Evolutionary conservation across 2,329 filamentous ascomycete genomes (phyloP), one percentile per base, ranked within the genome.

Genomic region (Clarireedia hainanense): DNA sequence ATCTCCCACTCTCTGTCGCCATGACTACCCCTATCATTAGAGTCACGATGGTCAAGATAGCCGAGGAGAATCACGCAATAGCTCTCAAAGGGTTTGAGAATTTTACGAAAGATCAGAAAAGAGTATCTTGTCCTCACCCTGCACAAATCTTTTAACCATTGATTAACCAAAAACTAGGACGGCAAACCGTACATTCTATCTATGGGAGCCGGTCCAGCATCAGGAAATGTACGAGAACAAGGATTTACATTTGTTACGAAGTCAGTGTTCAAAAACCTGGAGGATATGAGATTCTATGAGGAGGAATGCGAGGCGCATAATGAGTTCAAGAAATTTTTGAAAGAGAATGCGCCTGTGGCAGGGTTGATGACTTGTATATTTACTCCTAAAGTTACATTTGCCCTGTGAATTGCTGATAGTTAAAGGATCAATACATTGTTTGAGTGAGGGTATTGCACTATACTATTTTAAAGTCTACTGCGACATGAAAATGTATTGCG

Each of bases 251-350:
- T 84, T 51, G 71, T 75, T 15, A 74, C 76, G 1, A 74, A 76
- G 59, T 79, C 75, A 4, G 74, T 74, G 1, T 83, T 84, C 62
- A 73, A 73, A 23, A 77, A 72, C n/a, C 61, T 76, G 47, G 77
- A 78, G 23, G 80, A 83, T 62, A 79, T 83, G 76, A 70, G 78
- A 46, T 83, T 75, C 66, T 84, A 82, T 64, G 80, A 83, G 64
- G 72, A 68, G 5, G 71, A 78, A 57, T 81, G 79, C 61, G 73
- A 73, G 60, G 79, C 78, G 24, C 80, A 84, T 61, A 70, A 70
- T 55, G 74, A 70, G 20, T 69, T 82, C 58, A 78, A 77, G 65
- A 40, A 23, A 5, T 57, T 58, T 43, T 49, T 60, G 50, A 64
- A 51, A 37, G 52, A 54, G 40, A 56, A 61, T 42, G 58, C 56